These are phyloP conservation scores for Camellia japonica DNA, from an alignment of 148 eudicot species.

Conservation along the genomic window DNA sequence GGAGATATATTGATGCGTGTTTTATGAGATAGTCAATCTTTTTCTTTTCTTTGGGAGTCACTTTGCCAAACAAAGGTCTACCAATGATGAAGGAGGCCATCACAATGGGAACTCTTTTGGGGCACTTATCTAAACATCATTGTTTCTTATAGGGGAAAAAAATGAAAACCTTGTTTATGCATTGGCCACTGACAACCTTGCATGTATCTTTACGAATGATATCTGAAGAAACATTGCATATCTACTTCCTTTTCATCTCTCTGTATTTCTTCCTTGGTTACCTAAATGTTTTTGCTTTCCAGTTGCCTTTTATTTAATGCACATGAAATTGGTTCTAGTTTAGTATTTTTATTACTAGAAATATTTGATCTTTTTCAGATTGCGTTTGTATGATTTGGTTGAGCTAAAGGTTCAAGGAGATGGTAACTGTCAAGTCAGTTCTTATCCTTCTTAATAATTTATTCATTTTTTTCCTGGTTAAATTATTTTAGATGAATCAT, in stretches of 20 bases:
- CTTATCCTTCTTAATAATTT: neutral
- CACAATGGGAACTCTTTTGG: neutral
- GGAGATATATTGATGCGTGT: neutral
- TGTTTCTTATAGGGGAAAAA: neutral
- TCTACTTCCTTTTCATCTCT: neutral
- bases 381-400: conserved; percentile 51
- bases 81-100: neutral
- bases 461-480: neutral
- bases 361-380: conserved; percentile 29
- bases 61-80: neutral
- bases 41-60: neutral
- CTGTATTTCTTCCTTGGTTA: neutral
- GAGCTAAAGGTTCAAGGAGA: conserved; percentile 66
- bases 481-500: neutral
- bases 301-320: neutral
- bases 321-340: neutral
- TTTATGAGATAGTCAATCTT: neutral
- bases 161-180: neutral
- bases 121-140: neutral
- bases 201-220: neutral
- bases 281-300: neutral
- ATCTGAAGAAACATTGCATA: neutral
- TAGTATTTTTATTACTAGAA: neutral
- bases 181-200: neutral
- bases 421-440: conserved; percentile 64